Evolutionary conservation across 1,139 yeast species (phyloP).

Genomic region (Yamadazyma atmosphaerica): DNA sequence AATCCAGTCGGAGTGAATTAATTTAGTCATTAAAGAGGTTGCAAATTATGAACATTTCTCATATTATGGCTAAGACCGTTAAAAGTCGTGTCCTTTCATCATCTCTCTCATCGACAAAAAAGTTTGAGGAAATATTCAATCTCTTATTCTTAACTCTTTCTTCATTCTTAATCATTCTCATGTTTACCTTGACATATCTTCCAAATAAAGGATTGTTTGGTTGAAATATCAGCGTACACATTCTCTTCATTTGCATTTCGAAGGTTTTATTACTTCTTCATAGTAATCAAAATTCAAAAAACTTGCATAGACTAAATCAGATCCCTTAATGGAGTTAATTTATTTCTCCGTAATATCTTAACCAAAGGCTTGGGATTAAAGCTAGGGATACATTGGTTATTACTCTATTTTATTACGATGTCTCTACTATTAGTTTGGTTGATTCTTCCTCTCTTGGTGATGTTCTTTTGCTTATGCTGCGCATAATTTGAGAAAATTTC

Average conservation of each 20-base stretch:
- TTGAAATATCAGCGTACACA: conserved; percentile 1
- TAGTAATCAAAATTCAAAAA: conserved; percentile 21
- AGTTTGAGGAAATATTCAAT: too few relatives aligned
- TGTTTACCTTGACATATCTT: too few relatives aligned
- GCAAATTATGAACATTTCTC: too few relatives aligned
- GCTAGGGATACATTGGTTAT: conserved; percentile 7
- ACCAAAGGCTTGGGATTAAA: conserved; percentile 28
- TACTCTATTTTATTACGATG: too few relatives aligned
- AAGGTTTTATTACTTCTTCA: conserved; percentile 18
- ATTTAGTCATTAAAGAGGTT: too few relatives aligned
- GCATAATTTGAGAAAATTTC: too few relatives aligned
- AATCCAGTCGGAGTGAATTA: too few relatives aligned
- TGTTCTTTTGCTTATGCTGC: neutral
- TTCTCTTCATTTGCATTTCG: conserved; percentile 18
- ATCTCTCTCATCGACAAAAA: too few relatives aligned
- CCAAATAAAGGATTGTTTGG: conserved; percentile 7
- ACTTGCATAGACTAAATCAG: conserved; percentile 18
- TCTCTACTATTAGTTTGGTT: neutral
- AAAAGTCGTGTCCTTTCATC: too few relatives aligned
- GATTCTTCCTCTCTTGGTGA: neutral
- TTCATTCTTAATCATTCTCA: too few relatives aligned
- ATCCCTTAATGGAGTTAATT: conserved; percentile 24
- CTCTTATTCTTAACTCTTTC: too few relatives aligned
- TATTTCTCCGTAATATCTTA: conserved; percentile 12
- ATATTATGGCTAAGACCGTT: too few relatives aligned